Percentiles rank a stretch among this genome's conserved stretches.
These are phyloP conservation scores for Psidium guajava DNA, from an alignment of 345 rosid genomes.

Conservation along the genomic window DNA sequence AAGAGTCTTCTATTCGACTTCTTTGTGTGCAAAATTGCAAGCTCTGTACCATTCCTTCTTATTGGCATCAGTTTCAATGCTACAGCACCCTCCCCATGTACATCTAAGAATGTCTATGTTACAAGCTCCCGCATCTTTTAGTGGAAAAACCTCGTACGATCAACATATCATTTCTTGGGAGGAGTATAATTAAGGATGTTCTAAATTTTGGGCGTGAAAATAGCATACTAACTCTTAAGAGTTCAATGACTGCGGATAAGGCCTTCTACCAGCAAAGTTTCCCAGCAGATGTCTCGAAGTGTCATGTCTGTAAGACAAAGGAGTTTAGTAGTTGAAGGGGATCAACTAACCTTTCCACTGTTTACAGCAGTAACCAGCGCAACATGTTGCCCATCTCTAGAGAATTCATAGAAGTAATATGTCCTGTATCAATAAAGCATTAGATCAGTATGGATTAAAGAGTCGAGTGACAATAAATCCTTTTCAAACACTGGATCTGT, in stretches of 20 bases:
- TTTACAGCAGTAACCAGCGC: constrained; percentile 67
- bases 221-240: neutral
- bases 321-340: neutral
- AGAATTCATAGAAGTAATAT: constrained; percentile 84
- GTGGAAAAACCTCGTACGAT: neutral
- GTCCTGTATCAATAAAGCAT: constrained; percentile 35
- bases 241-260: neutral
- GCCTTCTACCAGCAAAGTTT: neutral
- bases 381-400: constrained; percentile 58
- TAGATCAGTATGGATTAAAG: neutral
- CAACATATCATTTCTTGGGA: neutral
- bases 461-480: neutral
- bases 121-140: neutral
- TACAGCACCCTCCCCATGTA: neutral
- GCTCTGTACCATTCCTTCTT: neutral
- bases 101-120: neutral
- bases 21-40: neutral
- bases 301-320: neutral
- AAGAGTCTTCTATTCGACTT: neutral
- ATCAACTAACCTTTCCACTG: constrained; percentile 56
- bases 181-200: neutral
- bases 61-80: neutral
- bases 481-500: neutral
- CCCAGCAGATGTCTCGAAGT: neutral
- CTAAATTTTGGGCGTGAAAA: neutral